phyloP scores from a whole-genome alignment of 2,329 filamentous ascomycete genomes.

The Simplicillium sp. region DNA sequence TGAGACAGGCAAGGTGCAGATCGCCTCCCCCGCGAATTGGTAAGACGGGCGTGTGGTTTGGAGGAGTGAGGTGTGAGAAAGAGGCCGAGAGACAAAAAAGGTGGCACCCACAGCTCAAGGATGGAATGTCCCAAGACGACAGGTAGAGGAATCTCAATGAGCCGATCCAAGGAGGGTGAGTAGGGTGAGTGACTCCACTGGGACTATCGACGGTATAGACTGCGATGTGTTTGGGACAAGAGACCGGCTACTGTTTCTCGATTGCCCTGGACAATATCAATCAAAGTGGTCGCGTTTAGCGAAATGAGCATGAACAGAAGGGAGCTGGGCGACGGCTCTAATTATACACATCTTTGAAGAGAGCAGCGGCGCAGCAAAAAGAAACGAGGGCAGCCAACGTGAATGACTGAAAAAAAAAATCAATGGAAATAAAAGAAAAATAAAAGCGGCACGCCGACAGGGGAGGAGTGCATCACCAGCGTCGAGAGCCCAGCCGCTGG shows the following conservation, averaged over 20 bases:
- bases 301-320: no score
- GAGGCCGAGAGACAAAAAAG: slow-evolving; percentile 23
- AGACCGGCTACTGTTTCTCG: slow-evolving; percentile 3
- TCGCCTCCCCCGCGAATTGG: slow-evolving; percentile 20
- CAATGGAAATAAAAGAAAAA: no score
- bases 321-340: no score
- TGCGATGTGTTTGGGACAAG: slow-evolving; percentile 14
- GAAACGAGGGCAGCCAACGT: no score
- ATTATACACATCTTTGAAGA: no score
- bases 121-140: no score
- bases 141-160: slow-evolving; percentile 21
- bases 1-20: slow-evolving; percentile 26
- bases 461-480: no score
- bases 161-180: slow-evolving; percentile 13
- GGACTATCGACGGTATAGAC: slow-evolving; percentile 13
- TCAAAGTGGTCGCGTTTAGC: no score
- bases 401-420: no score
- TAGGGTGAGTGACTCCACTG: slow-evolving; percentile 12
- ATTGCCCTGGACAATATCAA: slow-evolving; percentile 2
- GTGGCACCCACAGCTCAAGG: slow-evolving; percentile 11
- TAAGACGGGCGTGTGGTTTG: slow-evolving; percentile 12
- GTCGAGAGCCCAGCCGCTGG: no score
- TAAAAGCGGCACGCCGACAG: no score
- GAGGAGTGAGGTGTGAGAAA: slow-evolving; percentile 10
- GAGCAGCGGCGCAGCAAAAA: no score